Evolutionary conservation across 768 basidiomycete genomes (phyloP).

Genomic region (Tricholoma flavovirens): DNA sequence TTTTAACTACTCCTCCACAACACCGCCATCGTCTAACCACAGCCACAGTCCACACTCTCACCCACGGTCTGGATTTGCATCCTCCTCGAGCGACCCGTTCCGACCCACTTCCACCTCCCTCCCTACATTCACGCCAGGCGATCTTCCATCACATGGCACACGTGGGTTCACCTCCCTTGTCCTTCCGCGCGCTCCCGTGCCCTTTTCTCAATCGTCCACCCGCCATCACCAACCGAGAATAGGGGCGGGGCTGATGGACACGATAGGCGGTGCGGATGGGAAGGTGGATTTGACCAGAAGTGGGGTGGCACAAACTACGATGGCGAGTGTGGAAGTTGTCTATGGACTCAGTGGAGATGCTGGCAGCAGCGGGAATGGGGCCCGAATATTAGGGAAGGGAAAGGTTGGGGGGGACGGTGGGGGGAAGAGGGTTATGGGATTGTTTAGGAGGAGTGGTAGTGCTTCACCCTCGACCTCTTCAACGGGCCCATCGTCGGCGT

Average conservation of each 20-base stretch:
- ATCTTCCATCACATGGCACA: slow-evolving; percentile 48
- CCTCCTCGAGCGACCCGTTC: slow-evolving; percentile 20
- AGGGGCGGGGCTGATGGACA: slow-evolving; percentile 6
- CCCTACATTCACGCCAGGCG: slow-evolving; percentile 25
- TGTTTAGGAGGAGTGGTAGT: slow-evolving; percentile 16
- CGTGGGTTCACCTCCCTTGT: slow-evolving; percentile 51
- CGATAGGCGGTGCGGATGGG: slow-evolving; percentile 32
- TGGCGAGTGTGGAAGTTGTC: slow-evolving; percentile 82
- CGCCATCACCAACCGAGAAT: slow-evolving; percentile 13
- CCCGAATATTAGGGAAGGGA: background rate
- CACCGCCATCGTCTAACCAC: slow-evolving; percentile 7
- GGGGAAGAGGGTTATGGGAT: slow-evolving; percentile 11
- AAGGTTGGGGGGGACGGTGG: background rate
- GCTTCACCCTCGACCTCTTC: slow-evolving; percentile 5
- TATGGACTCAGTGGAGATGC: slow-evolving; percentile 39
- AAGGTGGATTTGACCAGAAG: slow-evolving; percentile 68
- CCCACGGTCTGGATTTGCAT: slow-evolving; percentile 15
- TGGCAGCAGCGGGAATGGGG: slow-evolving; percentile 2
- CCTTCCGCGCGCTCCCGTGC: slow-evolving; percentile 45
- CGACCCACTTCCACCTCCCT: slow-evolving; percentile 14
- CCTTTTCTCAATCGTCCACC: slow-evolving; percentile 19
- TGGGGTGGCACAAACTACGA: slow-evolving; percentile 80
- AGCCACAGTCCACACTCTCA: slow-evolving; percentile 7
- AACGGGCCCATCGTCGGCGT: slow-evolving; percentile 6
- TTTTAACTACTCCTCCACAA: background rate